Conservation (phyloP, 1,284 basidiomycete species). For the Malassezia caprae region DNA sequence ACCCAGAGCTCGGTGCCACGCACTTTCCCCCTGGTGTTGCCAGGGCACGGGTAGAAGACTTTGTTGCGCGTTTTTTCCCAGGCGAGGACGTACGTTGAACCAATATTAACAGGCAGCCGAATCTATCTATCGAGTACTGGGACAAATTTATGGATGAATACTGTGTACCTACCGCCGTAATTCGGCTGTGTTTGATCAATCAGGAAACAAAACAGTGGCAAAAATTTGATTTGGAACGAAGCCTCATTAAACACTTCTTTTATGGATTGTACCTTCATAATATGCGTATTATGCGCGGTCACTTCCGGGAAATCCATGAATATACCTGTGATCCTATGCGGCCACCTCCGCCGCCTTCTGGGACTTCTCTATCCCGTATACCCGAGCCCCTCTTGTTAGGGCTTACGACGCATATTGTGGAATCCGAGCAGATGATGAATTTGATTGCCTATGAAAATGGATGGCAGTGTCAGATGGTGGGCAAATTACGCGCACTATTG, state of each 20-base stretch:
- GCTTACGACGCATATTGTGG: slow-evolving; percentile 16
- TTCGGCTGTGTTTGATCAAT: slow-evolving; percentile 1
- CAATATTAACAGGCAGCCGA: not conserved
- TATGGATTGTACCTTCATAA: slow-evolving; percentile 4
- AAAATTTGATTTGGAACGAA: slow-evolving; percentile 5
- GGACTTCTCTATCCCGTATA: not conserved
- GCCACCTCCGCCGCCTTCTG: slow-evolving; percentile 7
- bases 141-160: not conserved
- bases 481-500: slow-evolving; percentile 10
- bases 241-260: slow-evolving; percentile 11
- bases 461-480: slow-evolving; percentile 18
- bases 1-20: not conserved
- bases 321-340: not conserved
- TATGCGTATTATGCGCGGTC: not conserved
- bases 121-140: not conserved
- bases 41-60: not conserved
- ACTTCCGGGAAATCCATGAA: slow-evolving; percentile 10
- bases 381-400: slow-evolving; percentile 2
- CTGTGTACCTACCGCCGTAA: not conserved
- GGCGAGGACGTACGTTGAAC: not conserved
- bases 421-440: slow-evolving; percentile 14
- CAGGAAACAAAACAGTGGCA: slow-evolving; percentile 3
- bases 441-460: slow-evolving; percentile 14
- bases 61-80: not conserved
- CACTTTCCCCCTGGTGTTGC: not conserved